Evolutionary conservation across 345 rosid species (phyloP).

Genomic region (Euphorbia peplus): DNA sequence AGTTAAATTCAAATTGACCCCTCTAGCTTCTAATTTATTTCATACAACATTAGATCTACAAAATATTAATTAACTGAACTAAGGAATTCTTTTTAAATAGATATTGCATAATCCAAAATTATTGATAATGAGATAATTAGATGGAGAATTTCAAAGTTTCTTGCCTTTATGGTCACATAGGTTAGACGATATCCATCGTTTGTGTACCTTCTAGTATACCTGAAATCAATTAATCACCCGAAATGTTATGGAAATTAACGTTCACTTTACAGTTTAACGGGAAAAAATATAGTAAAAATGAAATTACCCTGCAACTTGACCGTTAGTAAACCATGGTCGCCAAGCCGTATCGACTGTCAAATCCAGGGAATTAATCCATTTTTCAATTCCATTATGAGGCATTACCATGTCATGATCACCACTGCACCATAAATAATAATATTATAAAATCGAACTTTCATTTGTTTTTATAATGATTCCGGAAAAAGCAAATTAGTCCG

Average conservation of each 20-base stretch:
- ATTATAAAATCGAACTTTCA: background rate
- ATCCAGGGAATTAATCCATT: constrained; percentile 28
- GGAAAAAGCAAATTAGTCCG: too few relatives aligned
- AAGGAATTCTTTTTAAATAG: too few relatives aligned
- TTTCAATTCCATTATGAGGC: constrained; percentile 31
- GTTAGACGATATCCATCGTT: constrained; percentile 12
- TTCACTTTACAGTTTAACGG: background rate
- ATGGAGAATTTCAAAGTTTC: background rate
- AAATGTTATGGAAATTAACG: too few relatives aligned
- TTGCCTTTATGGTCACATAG: constrained; percentile 31
- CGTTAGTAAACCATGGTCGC: constrained; percentile 43
- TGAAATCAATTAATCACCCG: background rate
- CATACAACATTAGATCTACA: too few relatives aligned
- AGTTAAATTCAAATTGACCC: too few relatives aligned
- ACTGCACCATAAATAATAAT: background rate
- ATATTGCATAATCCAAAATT: too few relatives aligned
- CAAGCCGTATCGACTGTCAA: constrained; percentile 23
- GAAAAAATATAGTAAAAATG: background rate
- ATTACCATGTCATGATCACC: constrained; percentile 37
- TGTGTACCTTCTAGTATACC: constrained; percentile 16
- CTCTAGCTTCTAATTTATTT: too few relatives aligned
- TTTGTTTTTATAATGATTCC: too few relatives aligned
- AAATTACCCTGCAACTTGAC: constrained; percentile 40
- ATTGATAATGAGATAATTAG: too few relatives aligned
- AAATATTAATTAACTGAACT: too few relatives aligned